phyloP scores from a whole-genome alignment of 352 stramenopile genomes.

The Poterioochromonas sp. region DNA sequence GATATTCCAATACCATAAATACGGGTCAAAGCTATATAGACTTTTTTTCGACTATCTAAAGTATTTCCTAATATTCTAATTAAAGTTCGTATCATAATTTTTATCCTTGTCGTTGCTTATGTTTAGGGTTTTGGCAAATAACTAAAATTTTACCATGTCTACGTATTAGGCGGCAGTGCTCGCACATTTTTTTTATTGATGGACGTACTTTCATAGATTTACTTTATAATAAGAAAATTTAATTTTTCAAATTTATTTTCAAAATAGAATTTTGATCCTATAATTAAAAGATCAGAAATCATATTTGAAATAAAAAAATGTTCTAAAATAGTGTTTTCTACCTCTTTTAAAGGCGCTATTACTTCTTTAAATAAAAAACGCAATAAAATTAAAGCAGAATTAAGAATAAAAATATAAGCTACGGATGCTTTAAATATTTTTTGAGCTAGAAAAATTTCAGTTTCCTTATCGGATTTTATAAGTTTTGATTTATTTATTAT shows the following conservation, averaged over 20 bases:
- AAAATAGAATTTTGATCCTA: conserved; percentile 15
- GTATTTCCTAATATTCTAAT: conserved; percentile 29
- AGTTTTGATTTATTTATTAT: too few relatives aligned
- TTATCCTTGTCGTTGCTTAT: conserved; percentile 27
- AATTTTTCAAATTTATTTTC: conserved; percentile 25
- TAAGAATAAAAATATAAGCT: conserved; percentile 23
- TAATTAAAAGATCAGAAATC: not conserved
- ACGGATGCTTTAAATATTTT: too few relatives aligned
- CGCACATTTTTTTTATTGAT: conserved; percentile 26
- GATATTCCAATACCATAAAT: conserved; percentile 37
- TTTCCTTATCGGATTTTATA: too few relatives aligned
- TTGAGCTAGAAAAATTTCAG: too few relatives aligned
- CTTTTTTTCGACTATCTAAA: conserved; percentile 34
- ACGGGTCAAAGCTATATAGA: conserved; percentile 38
- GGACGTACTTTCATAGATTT: conserved; percentile 11
- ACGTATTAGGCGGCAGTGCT: not conserved
- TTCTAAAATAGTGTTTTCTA: conserved; percentile 20
- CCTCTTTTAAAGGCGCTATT: too few relatives aligned
- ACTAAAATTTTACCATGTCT: conserved; percentile 23
- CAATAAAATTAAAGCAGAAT: conserved; percentile 14
- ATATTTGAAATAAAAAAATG: not conserved
- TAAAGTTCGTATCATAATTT: conserved; percentile 20
- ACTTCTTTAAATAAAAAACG: not conserved
- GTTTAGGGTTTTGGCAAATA: conserved; percentile 18
- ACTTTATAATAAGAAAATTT: not conserved